Percentiles rank a stretch among this genome's conserved stretches.
Conservation (phyloP, 225 moss, liverwort and hornwort genomes). For the Marchantia polymorpha region DNA sequence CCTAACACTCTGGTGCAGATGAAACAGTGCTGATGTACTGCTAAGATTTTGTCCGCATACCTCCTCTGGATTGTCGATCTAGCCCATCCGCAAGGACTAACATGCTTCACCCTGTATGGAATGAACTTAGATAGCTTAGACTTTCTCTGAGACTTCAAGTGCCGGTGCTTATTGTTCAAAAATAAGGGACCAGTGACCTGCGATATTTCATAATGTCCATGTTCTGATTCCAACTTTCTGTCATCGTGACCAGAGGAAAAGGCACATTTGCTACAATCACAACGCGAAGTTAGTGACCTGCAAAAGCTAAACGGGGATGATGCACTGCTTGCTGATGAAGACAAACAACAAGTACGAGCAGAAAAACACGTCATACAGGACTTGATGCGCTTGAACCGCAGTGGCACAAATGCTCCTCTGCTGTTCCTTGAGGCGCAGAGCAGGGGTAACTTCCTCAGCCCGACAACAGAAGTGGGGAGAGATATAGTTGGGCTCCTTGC, state of each 20-base stretch:
- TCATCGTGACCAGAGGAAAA: slow-evolving; percentile 25
- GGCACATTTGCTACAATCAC: neutral
- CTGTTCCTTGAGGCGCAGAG: slow-evolving; percentile 45
- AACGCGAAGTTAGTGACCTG: neutral
- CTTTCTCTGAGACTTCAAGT: too few species aligned
- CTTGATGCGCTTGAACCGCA: slow-evolving; percentile 13
- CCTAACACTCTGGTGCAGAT: too few species aligned
- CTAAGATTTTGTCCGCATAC: too few species aligned
- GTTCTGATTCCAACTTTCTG: neutral
- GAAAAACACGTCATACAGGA: slow-evolving; percentile 32
- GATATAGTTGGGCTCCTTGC: slow-evolving; percentile 59
- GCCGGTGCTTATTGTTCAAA: too few species aligned
- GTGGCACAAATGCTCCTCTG: slow-evolving; percentile 27
- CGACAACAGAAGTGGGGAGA: slow-evolving; percentile 20
- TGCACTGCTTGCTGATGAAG: slow-evolving; percentile 23
- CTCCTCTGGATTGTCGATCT: too few species aligned
- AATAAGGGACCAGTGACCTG: too few species aligned
- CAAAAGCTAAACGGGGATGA: slow-evolving; percentile 32
- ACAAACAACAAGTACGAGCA: slow-evolving; percentile 11
- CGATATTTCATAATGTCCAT: neutral
- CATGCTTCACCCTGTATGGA: too few species aligned
- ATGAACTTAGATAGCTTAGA: too few species aligned
- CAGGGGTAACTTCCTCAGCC: slow-evolving; percentile 43
- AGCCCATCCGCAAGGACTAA: too few species aligned
- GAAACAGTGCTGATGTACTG: too few species aligned